Evolutionary conservation across 306 rosid genomes (phyloP), one percentile per base, ranked within the genome.

Genomic region (Trichosanthes truncata): DNA sequence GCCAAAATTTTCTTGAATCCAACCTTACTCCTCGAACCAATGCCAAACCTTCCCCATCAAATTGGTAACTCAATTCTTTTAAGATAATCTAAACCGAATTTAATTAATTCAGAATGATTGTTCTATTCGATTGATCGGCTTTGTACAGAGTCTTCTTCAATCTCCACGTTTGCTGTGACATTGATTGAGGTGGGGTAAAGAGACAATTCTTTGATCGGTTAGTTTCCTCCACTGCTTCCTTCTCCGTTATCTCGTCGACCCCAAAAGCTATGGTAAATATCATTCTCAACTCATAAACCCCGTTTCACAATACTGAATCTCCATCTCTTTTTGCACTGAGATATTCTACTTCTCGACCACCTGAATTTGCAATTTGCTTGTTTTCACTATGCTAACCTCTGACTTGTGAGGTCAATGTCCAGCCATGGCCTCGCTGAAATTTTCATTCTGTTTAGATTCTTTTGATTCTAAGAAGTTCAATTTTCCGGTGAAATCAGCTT

Each of bases 341-440:
- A n/a, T n/a, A n/a, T n/a, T n/a, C n/a, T n/a, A n/a, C n/a, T n/a
- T n/a, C n/a, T n/a, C n/a, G n/a, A n/a, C 40, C 52, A 65, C 46
- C 67, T 52, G 36, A 17, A 9, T 68, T 67, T 57, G 3, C 74
- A 33, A 49, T 59, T 77, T 77, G 3, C 48, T 40, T 26, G 17
- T 23, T 51, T 55, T 23, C 71, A 11, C 41, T n/a, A 65, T 77
- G 45, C 72, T 36, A 57, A 14, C 4, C 40, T 43, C 25, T 73
- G 29, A 43, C 10, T 46, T 52, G 25, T 59, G 35, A 45, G 57
- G 57, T 78, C 51, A 56, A 56, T 78, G 78, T 23, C 68, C 49
- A 53, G 38, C 80, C 80, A 93, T 93, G 98, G 92, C 91, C 38
- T 90, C 87, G 0, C 85, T 93, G 23, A 84, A 84, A 80, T 78